These are phyloP conservation scores for Geotrichum carabidarum DNA, from an alignment of 1,139 yeast species.

Conservation along the genomic window DNA sequence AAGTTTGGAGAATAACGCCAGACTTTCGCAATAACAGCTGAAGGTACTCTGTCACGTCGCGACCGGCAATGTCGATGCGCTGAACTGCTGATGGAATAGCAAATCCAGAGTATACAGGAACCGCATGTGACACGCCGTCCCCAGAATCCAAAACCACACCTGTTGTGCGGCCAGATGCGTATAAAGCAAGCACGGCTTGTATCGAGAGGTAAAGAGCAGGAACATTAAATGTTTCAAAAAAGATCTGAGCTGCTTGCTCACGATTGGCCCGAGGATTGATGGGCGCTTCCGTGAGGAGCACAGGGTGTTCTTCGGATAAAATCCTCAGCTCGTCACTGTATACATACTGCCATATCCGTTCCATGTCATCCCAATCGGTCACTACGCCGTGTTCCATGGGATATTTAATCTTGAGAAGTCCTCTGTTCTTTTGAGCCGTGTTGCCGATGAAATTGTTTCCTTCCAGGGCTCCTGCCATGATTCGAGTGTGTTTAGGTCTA, in stretches of 20 bases:
- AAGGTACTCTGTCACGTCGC: constrained; percentile 75
- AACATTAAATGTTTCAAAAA: constrained; percentile 79
- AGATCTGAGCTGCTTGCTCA: constrained; percentile 65
- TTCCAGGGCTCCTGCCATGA: constrained; percentile 77
- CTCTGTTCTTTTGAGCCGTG: constrained; percentile 68
- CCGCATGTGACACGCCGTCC: constrained; percentile 84
- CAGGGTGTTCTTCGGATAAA: constrained; percentile 83
- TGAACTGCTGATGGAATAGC: constrained; percentile 66
- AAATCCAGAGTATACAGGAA: constrained; percentile 88
- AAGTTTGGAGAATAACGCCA: constrained; percentile 58
- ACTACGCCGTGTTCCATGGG: constrained; percentile 82
- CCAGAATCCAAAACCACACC: constrained; percentile 88
- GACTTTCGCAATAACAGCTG: constrained; percentile 62
- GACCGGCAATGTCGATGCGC: constrained; percentile 78
- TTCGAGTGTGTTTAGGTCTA: constrained; percentile 72
- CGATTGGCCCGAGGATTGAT: constrained; percentile 69
- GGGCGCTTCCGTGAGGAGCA: constrained; percentile 86
- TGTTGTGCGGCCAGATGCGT: constrained; percentile 86
- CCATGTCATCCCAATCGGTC: constrained; percentile 85
- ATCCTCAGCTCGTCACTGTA: constrained; percentile 58
- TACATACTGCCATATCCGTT: constrained; percentile 62
- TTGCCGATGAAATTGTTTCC: constrained; percentile 66
- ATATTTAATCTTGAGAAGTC: constrained; percentile 60
- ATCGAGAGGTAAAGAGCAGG: constrained; percentile 81
- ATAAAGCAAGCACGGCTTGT: constrained; percentile 79